Evolutionary conservation across 345 rosid genomes (phyloP).

Genomic region (Lumnitzera racemosa): DNA sequence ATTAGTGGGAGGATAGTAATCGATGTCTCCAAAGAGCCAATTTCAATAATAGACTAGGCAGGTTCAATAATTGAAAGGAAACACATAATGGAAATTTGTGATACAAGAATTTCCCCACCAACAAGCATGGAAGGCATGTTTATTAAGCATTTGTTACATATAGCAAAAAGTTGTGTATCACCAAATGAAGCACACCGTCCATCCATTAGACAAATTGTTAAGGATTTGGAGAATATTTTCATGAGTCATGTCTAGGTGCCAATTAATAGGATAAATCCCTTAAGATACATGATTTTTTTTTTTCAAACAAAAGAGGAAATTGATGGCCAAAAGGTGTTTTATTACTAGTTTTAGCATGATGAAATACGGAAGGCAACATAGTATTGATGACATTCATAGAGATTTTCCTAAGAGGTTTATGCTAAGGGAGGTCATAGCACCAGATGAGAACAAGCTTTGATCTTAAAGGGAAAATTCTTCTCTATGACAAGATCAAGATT

Average conservation of each 20-base stretch:
- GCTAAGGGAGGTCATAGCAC: conserved; percentile 23
- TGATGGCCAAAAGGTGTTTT: neutral
- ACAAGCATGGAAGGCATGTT: conserved; percentile 17
- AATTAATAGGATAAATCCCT: conserved; percentile 29
- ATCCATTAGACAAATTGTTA: conserved; percentile 30
- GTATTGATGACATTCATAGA: conserved; percentile 1
- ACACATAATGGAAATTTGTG: conserved; percentile 25
- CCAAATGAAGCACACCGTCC: conserved; percentile 37
- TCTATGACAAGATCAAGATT: too few species aligned
- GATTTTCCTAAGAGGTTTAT: conserved; percentile 14
- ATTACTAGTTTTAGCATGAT: too few species aligned
- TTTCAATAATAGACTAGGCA: conserved; percentile 68
- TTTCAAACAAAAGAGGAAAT: conserved; percentile 23
- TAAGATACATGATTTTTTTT: conserved; percentile 29
- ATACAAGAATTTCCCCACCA: conserved; percentile 31
- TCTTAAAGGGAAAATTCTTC: too few species aligned
- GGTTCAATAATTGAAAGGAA: conserved; percentile 29
- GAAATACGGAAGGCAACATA: neutral
- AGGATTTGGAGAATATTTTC: conserved; percentile 28
- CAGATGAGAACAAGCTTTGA: conserved; percentile 7
- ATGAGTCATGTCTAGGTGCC: conserved; percentile 22
- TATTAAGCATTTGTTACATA: conserved; percentile 25
- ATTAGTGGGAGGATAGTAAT: conserved; percentile 58
- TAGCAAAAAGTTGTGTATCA: conserved; percentile 59
- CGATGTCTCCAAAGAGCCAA: conserved; percentile 35